These are phyloP conservation scores for Paramecium octaurelia DNA, from an alignment of 73 alveolate species.

Conservation along the genomic window DNA sequence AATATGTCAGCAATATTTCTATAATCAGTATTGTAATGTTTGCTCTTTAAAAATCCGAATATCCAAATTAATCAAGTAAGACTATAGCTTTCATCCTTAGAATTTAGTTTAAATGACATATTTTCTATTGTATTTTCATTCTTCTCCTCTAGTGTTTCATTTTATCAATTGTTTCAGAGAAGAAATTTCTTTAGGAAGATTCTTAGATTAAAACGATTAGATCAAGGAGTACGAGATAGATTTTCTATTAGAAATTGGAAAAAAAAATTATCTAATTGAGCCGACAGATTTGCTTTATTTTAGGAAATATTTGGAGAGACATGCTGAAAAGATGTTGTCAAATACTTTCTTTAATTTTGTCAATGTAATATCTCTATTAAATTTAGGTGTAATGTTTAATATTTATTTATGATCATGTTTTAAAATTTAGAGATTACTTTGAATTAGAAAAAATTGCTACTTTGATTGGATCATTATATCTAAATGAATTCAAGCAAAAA, in stretches of 20 bases:
- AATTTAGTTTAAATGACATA: background rate
- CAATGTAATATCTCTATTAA: background rate
- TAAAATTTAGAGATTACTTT: background rate
- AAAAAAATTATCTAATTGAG: background rate
- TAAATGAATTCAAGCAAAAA: background rate
- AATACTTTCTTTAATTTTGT: background rate
- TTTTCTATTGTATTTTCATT: background rate
- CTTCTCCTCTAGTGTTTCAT: background rate
- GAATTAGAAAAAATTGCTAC: background rate
- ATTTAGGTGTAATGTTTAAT: background rate
- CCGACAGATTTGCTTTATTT: background rate
- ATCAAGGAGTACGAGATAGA: background rate
- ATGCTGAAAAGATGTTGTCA: background rate
- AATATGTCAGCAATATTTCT: background rate
- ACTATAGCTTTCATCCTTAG: background rate
- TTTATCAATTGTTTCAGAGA: conserved; percentile 8
- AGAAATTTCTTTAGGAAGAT: background rate
- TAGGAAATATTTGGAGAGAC: conserved; percentile 5
- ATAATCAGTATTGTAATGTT: background rate
- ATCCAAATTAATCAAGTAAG: background rate
- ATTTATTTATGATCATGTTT: conserved; percentile 9
- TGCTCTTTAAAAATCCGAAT: background rate
- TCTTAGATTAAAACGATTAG: background rate
- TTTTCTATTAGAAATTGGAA: background rate
- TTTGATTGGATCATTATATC: background rate